These are phyloP conservation scores for Marasmius tenuissimus DNA, from an alignment of 1,284 basidiomycete genomes.

Conservation along the genomic window DNA sequence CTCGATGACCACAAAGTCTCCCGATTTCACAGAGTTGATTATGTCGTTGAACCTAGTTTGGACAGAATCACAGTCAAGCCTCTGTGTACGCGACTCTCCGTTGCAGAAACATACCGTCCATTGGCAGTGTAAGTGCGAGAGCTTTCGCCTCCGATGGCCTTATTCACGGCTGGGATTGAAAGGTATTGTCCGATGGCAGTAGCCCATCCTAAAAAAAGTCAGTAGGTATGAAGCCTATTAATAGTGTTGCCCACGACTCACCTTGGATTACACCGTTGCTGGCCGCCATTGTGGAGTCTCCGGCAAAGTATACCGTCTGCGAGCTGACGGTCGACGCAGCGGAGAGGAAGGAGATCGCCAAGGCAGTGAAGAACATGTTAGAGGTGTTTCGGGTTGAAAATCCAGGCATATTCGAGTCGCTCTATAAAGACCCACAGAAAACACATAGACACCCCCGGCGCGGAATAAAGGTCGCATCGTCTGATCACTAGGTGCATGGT, in stretches of 20 bases:
- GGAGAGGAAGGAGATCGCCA: background rate
- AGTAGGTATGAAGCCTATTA: background rate
- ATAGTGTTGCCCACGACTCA: background rate
- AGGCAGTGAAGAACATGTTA: conserved; percentile 13
- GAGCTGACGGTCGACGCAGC: conserved; percentile 14
- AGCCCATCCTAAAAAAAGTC: conserved; percentile 31
- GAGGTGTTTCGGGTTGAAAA: background rate
- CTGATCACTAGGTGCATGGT: no score
- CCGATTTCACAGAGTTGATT: conserved; percentile 18
- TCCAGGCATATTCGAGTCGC: no score
- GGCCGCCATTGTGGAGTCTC: conserved; percentile 41
- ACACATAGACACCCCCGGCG: no score
- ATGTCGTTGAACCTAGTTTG: conserved; percentile 18
- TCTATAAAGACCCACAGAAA: no score
- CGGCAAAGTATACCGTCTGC: conserved; percentile 45
- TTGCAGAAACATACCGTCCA: conserved; percentile 17
- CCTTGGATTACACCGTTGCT: conserved; percentile 17
- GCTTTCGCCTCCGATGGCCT: conserved; percentile 34
- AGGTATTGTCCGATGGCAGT: conserved; percentile 28
- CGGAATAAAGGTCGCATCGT: no score
- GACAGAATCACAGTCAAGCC: background rate
- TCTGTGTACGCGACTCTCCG: background rate
- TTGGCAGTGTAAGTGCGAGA: conserved; percentile 34
- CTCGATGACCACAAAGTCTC: conserved; percentile 37
- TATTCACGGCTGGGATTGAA: conserved; percentile 31